Conservation (phyloP, 805 yeast genomes). For the Hanseniaspora vineae region DNA sequence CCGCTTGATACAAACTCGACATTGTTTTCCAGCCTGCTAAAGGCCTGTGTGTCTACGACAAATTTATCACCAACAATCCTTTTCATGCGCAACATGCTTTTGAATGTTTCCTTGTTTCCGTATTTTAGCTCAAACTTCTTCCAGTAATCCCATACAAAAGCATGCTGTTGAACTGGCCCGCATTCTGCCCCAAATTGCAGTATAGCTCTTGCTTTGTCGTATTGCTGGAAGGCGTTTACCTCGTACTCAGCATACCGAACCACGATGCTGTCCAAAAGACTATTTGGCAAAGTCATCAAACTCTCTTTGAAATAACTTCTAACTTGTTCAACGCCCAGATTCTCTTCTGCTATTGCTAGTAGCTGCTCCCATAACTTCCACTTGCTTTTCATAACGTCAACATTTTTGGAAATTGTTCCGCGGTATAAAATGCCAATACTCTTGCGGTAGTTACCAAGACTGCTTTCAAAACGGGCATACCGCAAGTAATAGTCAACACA, state of each 20-base stretch:
- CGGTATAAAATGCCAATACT: conserved; percentile 23
- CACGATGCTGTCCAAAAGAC: conserved; percentile 30
- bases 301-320: conserved; percentile 42
- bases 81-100: conserved; percentile 56
- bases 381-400: conserved; percentile 10
- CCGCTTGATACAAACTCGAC: conserved; percentile 3
- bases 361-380: conserved; percentile 32
- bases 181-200: conserved; percentile 40
- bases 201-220: conserved; percentile 49
- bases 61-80: conserved; percentile 26
- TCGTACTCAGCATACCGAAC: conserved; percentile 50
- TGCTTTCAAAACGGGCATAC: conserved; percentile 36
- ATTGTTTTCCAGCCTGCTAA: conserved; percentile 14
- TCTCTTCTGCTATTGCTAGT: conserved; percentile 27
- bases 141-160: conserved; percentile 54
- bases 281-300: conserved; percentile 32
- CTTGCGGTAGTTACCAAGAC: conserved; percentile 37
- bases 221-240: conserved; percentile 31
- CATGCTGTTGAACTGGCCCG: conserved; percentile 14
- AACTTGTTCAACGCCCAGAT: conserved; percentile 30
- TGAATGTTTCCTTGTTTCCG: conserved; percentile 63
- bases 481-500: conserved; percentile 33
- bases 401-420: conserved; percentile 10
- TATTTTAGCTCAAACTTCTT: conserved; percentile 54
- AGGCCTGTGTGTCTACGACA: conserved; percentile 17